Base-by-base conservation (phyloP, 148 eudicot genomes). In the Beta vulgaris region DNA sequence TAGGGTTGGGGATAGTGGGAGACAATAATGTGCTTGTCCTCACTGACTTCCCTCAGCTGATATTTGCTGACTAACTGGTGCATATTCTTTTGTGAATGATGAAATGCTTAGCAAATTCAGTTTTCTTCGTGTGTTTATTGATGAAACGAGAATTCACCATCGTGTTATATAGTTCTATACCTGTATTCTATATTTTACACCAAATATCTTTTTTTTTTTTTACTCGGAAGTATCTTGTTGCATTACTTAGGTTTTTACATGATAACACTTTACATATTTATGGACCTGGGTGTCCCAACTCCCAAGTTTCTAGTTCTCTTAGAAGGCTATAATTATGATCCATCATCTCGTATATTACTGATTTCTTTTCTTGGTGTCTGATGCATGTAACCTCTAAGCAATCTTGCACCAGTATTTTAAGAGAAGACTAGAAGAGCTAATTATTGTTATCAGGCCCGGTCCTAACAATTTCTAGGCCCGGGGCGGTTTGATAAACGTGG, bases 371-470 rank as follows among this genome's bases (percentile, higher is more conserved):
- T 10, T 68, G 68, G 26, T 64, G 75, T 76, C 73, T 72, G 68
- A 44, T 75, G 57, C 73, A 74, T 78, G 39, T 32, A 29, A 79
- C 76, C 78, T 83, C 71, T 69, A 63, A 92, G 97, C 89, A 82
- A 78, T 94, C 79, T 87, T 94, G 39, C 96, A 90, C 80, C 85
- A 87, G 85, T 95, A 92, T 83, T 95, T 95, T 66, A 89, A 87
- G 86, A 90, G 89, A 68, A 79, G 84, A 73, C 79, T 95, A 84
- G 97, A 95, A 83, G 92, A 86, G 82, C 82, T 95, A 60, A 95
- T 88, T 84, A 80, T 77, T 60, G 77, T n/a, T n/a, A n/a, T n/a
- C n/a, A n/a, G n/a, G n/a, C n/a, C n/a, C n/a, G n/a, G n/a, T n/a
- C n/a, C n/a, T n/a, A n/a, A n/a, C n/a, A n/a, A n/a, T n/a, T n/a